phyloP scores from a whole-genome alignment of 768 basidiomycete species.

The Termitomyces sp. region DNA sequence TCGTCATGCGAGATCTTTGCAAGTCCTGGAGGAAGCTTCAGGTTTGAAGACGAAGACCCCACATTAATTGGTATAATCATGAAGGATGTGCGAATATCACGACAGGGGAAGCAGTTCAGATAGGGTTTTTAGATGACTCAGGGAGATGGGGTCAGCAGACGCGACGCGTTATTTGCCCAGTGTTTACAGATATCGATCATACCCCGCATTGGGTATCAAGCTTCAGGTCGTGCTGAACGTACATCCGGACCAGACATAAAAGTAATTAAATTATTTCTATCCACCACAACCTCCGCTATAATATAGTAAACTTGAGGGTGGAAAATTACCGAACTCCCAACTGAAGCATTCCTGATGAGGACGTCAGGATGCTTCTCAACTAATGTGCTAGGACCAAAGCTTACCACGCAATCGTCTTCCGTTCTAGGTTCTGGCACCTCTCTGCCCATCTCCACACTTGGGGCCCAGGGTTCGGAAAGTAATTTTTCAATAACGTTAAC shows the following conservation, averaged over 20 bases:
- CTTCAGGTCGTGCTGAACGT: background rate
- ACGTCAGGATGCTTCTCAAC: background rate
- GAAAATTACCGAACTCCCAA: constrained; percentile 58
- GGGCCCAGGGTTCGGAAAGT: constrained; percentile 65
- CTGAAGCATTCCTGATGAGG: constrained; percentile 55
- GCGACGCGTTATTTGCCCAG: constrained; percentile 11
- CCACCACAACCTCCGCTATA: background rate
- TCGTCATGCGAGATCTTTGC: constrained; percentile 75
- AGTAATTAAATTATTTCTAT: background rate
- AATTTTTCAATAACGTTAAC: constrained; percentile 72
- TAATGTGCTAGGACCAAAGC: constrained; percentile 15
- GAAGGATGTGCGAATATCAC: background rate
- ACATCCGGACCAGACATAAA: background rate
- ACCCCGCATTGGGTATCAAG: background rate
- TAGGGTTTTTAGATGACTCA: background rate
- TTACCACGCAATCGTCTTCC: constrained; percentile 70
- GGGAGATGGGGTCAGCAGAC: background rate
- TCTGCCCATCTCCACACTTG: constrained; percentile 53
- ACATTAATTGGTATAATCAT: constrained; percentile 71
- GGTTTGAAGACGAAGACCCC: constrained; percentile 24
- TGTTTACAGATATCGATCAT: constrained; percentile 1
- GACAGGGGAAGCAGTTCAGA: background rate
- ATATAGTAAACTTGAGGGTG: background rate
- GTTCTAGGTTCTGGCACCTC: constrained; percentile 51
- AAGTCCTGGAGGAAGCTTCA: constrained; percentile 56